Base-by-base conservation (phyloP, 495 filamentous ascomycete species). In the Penicillium macrosclerotiorum region DNA sequence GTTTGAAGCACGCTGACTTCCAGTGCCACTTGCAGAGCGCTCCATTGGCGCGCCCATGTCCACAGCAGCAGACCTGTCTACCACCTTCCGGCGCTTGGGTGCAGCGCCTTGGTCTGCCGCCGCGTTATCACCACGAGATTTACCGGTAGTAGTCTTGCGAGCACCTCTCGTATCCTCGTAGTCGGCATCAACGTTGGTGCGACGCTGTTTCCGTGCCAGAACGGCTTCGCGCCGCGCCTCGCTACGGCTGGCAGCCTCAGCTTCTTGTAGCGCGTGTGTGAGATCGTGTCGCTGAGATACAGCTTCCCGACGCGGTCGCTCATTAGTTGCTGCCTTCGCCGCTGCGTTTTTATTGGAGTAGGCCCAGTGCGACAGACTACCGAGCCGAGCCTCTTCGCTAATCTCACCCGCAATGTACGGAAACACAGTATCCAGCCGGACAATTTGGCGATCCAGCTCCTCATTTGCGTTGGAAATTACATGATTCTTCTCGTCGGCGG, bases 401-500 rank as follows among this genome's bases (percentile, higher is more conserved):
- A 97, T 86, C 62, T 97, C 93, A 34, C 75, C 71, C 42, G 91
- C 86, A 40, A 97, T 80, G 67, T 88, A 83, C 11, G 86, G 84
- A 71, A 81, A 94, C 16, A 90, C 80, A 30, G 84, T 82, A 51
- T 97, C 87, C 52, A 96, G 80, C 17, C 93, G 86, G 42, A 79
- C 64, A 16, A 96, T 70, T 61, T 96, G 90, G 59, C 88, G 92
- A 44, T 89, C 81, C 6, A 97, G 78, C 40, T 90, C 85, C 43
- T 95, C 88, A 51, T 88, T 88, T 32, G 94, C 91, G 4, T 90
- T 91, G 3, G 84, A 83, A 30, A 96, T 84, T 40, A 97, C 90
- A 50, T 95, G 91, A 49, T 94, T 95, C 67, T 99, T 99, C 68
- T 98, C 93, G 54, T 97, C 94, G 24, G 95, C 72, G 1, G 88